Evolutionary conservation across 2,329 filamentous ascomycete genomes (phyloP).

Genomic region (Apiospora saccharicola): DNA sequence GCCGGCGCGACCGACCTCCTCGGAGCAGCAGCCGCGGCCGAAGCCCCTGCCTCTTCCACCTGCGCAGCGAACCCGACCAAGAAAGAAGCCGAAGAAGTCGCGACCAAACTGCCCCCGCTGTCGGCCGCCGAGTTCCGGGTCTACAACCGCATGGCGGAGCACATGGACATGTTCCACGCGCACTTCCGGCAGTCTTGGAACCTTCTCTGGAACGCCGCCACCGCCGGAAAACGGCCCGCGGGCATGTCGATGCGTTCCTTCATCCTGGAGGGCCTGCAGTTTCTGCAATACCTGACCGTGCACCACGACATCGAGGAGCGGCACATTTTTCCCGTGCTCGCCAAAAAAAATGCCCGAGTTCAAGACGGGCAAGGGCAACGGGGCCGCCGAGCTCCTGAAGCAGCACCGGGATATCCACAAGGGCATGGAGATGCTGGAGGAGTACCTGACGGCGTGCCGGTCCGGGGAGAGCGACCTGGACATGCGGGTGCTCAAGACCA

Average conservation of each 20-base stretch:
- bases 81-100: not conserved
- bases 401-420: slow-evolving; percentile 84
- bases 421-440: slow-evolving; percentile 73
- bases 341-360: slow-evolving; percentile 82
- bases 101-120: slow-evolving; percentile 63
- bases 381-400: slow-evolving; percentile 68
- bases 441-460: slow-evolving; percentile 69
- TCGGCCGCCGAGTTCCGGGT: slow-evolving; percentile 70
- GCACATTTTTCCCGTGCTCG: slow-evolving; percentile 81
- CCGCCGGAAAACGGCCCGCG: slow-evolving; percentile 62
- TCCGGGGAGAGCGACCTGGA: slow-evolving; percentile 68
- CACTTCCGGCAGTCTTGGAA: slow-evolving; percentile 81
- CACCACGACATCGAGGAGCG: slow-evolving; percentile 88
- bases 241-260: slow-evolving; percentile 74
- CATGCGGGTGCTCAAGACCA: slow-evolving; percentile 65
- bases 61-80: not conserved
- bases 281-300: slow-evolving; percentile 72
- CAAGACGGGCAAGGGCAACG: slow-evolving; percentile 43
- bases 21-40: too few species aligned
- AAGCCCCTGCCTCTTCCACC: not conserved
- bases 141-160: slow-evolving; percentile 77
- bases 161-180: slow-evolving; percentile 75
- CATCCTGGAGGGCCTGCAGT: slow-evolving; percentile 71
- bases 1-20: not conserved
- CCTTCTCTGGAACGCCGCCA: slow-evolving; percentile 71